Conservation (phyloP, 2,329 filamentous ascomycete genomes). For the Botrytis cinerea region DNA sequence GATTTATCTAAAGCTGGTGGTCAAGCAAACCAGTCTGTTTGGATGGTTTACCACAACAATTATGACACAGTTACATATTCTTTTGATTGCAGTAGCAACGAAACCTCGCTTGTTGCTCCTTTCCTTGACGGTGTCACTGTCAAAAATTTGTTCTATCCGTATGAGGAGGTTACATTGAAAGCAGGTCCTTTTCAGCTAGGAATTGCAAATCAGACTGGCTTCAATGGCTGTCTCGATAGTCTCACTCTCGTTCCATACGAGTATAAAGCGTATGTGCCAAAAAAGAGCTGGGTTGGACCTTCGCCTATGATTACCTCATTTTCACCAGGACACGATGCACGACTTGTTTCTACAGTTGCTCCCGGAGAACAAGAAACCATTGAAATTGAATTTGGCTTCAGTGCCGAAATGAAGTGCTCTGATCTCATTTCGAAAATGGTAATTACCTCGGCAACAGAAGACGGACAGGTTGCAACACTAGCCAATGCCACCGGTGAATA, state of each 20-base stretch:
- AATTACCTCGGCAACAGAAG: constrained; percentile 55
- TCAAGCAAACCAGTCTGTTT: constrained; percentile 49
- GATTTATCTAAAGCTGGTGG: constrained; percentile 48
- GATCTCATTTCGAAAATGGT: constrained; percentile 52
- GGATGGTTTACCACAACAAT: constrained; percentile 55
- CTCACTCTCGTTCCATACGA: constrained; percentile 55
- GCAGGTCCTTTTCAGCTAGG: constrained; percentile 49
- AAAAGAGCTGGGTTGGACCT: constrained; percentile 51
- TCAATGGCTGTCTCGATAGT: constrained; percentile 60
- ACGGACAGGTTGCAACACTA: constrained; percentile 47
- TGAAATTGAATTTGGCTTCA: constrained; percentile 59
- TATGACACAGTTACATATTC: constrained; percentile 53
- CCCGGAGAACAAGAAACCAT: constrained; percentile 48
- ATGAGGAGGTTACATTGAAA: constrained; percentile 56
- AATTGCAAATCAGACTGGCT: constrained; percentile 49
- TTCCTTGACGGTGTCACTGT: constrained; percentile 57
- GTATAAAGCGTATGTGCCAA: constrained; percentile 59
- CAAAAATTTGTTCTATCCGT: constrained; percentile 64
- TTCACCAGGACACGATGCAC: constrained; percentile 61
- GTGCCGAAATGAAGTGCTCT: constrained; percentile 61
- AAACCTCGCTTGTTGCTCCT: constrained; percentile 55
- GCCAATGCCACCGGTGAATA: constrained; percentile 46
- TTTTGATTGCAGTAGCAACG: constrained; percentile 54
- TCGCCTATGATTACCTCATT: constrained; percentile 57
- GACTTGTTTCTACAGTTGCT: constrained; percentile 51